Base-by-base conservation (phyloP, 495 filamentous ascomycete species). In the Neurospora sp. region DNA sequence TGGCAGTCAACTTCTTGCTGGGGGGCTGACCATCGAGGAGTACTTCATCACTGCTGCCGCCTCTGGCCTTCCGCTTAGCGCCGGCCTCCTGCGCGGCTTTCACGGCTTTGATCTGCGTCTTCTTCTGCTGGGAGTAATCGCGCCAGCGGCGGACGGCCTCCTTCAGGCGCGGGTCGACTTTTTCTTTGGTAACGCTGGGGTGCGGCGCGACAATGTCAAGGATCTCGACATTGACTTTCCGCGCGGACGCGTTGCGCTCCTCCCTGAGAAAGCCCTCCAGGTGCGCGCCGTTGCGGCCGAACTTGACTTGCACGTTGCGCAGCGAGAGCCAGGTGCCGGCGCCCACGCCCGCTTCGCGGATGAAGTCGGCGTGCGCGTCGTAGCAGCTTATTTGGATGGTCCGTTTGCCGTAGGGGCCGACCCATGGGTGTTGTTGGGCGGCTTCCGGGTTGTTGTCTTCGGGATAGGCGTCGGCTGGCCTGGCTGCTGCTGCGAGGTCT, bases 331-430 rank as follows among this genome's bases (percentile, higher is more conserved):
- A 88, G 31, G 88, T 80, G 3, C 87, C 87, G 41, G 84, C 82
- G 3, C 85, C 82, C 42, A 96, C 81, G 10, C 89, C 78, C 1
- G 82, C 74, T 61, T 61, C 53, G n/a, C 83, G 84, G 14, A 88
- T 85, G 76, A 82, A 88, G 7, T 73, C 70, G 3, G 91, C 89
- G 79, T 98, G 92, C 0, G 88, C 86, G 68, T 90, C 88, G 81
- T 86, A 97, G 14, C 93, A 82, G 8, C 90, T 91, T 39, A 97
- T 80, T 73, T 90, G 89, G 22, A 99, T 81, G 5, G 90, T 89
- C 78, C 89, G 82, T 77, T 91, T 89, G 31, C 94, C 95, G 73
- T 85, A 91, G 0, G 94, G 94, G 0, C 95, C 95, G 2, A 85
- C 83, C 93, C 93, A 97, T 44, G 73, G 6, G 69, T 71, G 27